phyloP scores from a whole-genome alignment of 2,329 filamentous ascomycete genomes.

The Penicillium sp. region DNA sequence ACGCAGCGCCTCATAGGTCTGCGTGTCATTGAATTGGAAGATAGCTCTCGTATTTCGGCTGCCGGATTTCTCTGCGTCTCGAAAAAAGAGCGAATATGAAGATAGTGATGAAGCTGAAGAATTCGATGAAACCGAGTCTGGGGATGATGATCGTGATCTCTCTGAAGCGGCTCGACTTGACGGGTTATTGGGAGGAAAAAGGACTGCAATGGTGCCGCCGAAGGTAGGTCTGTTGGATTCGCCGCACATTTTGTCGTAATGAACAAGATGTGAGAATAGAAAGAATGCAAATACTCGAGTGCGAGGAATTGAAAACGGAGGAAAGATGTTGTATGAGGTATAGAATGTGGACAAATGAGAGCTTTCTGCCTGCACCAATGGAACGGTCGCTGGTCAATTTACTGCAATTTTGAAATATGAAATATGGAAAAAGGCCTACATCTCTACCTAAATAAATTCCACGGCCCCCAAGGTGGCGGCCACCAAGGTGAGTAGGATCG shows the following conservation, averaged over 20 bases:
- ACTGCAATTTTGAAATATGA: slow-evolving; percentile 8
- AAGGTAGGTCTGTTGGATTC: slow-evolving; percentile 55
- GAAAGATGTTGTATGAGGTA: not conserved
- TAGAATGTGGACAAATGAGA: not conserved
- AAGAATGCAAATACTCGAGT: not conserved
- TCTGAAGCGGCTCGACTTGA: slow-evolving; percentile 14
- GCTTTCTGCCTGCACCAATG: not conserved
- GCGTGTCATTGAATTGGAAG: slow-evolving; percentile 36
- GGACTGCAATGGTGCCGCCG: slow-evolving; percentile 43
- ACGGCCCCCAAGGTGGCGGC: slow-evolving; percentile 24
- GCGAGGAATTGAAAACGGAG: not conserved
- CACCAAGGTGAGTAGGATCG: slow-evolving; percentile 35
- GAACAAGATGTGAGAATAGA: slow-evolving; percentile 1
- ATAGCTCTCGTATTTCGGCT: slow-evolving; percentile 30
- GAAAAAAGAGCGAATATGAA: slow-evolving; percentile 42
- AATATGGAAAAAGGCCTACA: not conserved
- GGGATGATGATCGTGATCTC: slow-evolving; percentile 28
- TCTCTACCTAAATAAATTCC: slow-evolving; percentile 17
- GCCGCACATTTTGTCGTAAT: slow-evolving; percentile 55
- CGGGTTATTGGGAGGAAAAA: slow-evolving; percentile 33
- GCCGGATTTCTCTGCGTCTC: slow-evolving; percentile 24
- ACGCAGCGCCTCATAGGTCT: slow-evolving; percentile 31
- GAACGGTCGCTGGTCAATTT: not conserved
- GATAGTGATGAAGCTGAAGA: slow-evolving; percentile 26
- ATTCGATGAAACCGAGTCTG: slow-evolving; percentile 29